Conservation (phyloP, 1,284 basidiomycete species). For the Cystobasidium sp. region DNA sequence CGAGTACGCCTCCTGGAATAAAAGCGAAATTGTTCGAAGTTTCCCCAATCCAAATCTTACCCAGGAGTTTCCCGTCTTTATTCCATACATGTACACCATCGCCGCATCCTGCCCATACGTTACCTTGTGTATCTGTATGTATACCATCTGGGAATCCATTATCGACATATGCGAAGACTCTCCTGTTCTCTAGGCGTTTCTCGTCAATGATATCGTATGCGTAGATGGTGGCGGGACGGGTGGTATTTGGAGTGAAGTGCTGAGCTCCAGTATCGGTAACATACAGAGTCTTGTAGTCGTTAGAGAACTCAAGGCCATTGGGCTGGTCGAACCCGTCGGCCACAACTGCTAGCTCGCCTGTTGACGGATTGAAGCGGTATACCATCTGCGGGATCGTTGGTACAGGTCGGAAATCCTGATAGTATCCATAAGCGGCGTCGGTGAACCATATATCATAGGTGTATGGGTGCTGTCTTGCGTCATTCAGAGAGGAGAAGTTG, state of each 20-base stretch:
- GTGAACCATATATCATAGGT: too few species aligned
- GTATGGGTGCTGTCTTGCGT: too few species aligned
- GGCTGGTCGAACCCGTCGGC: constrained; percentile 47
- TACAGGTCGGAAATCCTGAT: constrained; percentile 52
- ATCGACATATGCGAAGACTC: constrained; percentile 55
- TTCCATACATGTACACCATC: constrained; percentile 46
- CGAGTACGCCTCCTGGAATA: constrained; percentile 14
- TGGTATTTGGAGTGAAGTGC: constrained; percentile 51
- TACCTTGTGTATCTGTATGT: constrained; percentile 46
- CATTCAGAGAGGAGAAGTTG: too few species aligned
- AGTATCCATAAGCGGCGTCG: constrained; percentile 51
- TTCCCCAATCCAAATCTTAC: constrained; percentile 22
- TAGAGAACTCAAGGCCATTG: constrained; percentile 47
- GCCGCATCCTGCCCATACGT: constrained; percentile 47
- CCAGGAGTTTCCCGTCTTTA: constrained; percentile 11
- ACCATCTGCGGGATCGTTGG: constrained; percentile 48
- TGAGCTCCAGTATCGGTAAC: constrained; percentile 48
- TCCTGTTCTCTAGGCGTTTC: constrained; percentile 46
- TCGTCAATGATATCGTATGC: constrained; percentile 52
- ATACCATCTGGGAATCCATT: constrained; percentile 47
- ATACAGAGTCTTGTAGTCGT: constrained; percentile 33
- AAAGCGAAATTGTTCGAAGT: constrained; percentile 24
- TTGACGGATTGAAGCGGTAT: constrained; percentile 48
- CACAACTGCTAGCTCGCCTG: constrained; percentile 46
- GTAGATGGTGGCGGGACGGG: constrained; percentile 51